These are phyloP conservation scores for Lobosporangium transversale DNA, from an alignment of 192 early-diverging fungal genomes.

Conservation along the genomic window DNA sequence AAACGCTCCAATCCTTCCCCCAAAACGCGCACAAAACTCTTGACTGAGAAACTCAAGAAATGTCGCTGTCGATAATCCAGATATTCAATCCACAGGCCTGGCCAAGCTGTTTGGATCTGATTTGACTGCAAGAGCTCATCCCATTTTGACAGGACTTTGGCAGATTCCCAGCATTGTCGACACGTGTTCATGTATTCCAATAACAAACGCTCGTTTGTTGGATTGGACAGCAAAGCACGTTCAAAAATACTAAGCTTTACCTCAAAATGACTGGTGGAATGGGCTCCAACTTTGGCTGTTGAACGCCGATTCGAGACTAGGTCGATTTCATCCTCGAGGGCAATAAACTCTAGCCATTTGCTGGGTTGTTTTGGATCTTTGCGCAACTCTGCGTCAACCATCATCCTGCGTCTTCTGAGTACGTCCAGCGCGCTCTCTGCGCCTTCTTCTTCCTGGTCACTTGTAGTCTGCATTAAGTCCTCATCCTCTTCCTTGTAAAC, in stretches of 20 bases:
- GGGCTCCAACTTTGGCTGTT: slow-evolving; percentile 19
- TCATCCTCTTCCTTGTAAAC: slow-evolving; percentile 38
- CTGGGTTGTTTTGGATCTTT: slow-evolving; percentile 55
- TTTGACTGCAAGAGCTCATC: slow-evolving; percentile 54
- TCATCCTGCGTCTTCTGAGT: slow-evolving; percentile 40
- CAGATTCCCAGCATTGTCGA: slow-evolving; percentile 57
- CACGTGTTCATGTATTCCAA: slow-evolving; percentile 60
- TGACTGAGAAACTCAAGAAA: slow-evolving; percentile 61
- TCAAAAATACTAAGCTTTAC: slow-evolving; percentile 67
- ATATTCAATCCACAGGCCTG: slow-evolving; percentile 66
- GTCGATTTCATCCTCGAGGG: slow-evolving; percentile 60
- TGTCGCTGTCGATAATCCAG: slow-evolving; percentile 65
- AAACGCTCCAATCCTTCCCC: slow-evolving; percentile 57
- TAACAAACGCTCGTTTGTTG: slow-evolving; percentile 52
- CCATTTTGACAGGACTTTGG: slow-evolving; percentile 61
- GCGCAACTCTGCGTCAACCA: slow-evolving; percentile 32
- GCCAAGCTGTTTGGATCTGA: slow-evolving; percentile 32
- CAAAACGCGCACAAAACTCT: slow-evolving; percentile 55
- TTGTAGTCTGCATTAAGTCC: slow-evolving; percentile 37
- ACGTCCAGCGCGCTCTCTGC: slow-evolving; percentile 55
- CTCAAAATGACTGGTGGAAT: slow-evolving; percentile 54
- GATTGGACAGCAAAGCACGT: slow-evolving; percentile 62
- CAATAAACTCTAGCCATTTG: slow-evolving; percentile 63
- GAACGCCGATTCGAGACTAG: slow-evolving; percentile 27
- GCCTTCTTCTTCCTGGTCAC: slow-evolving; percentile 40